Base-by-base conservation (phyloP, 1,284 basidiomycete species). In the Trichosporon sp. region DNA sequence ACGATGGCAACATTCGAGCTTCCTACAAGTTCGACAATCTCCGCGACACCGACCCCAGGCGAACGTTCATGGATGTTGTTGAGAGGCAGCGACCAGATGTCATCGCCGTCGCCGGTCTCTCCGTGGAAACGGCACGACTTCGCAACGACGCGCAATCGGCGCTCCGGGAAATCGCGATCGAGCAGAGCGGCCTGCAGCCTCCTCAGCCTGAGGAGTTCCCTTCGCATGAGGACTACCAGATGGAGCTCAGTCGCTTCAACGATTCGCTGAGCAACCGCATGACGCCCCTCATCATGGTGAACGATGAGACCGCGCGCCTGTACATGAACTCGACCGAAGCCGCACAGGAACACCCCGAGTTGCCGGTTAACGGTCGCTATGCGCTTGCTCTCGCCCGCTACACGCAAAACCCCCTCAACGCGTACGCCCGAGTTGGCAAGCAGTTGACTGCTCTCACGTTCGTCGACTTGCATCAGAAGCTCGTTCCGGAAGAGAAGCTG, bases 311-410 rank as follows among this genome's bases (percentile, higher is more conserved):
- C 32, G 97, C 97, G 3, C 89, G 96, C 64, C 89, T 98, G 67
- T 99, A 94, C 84, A 95, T 96, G 85, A 91, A 95, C 80, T 96
- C 93, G 78, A 88, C 90, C 74, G 91, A 96, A 56, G 94, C 94
- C 0, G 87, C 88, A 46, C 90, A 90, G 70, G 97, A 99, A 84
- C 96, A 94, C 81, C 90, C 91, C 56, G 88, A 91, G 0, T 85
- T 98, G 59, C 90, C 91, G 0, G 85, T 89, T 16, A 90, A 92
- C 66, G 92, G 91, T n/a, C 92, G 93, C 81, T 99, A 98, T 81
- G 98, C 96, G 77, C 88, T 99, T 64, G 98, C 93, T 66, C 85
- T 99, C 75, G 96, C 96, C 54, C 90, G 97, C 70, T 99, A 97
- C 81, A 88, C 89, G 10, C 97, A 99, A 83, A 96, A 91, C 78